Evolutionary conservation across 352 stramenopile species (phyloP), one percentile per base, ranked within the genome.

Genomic region (Phytophthora europaea): DNA sequence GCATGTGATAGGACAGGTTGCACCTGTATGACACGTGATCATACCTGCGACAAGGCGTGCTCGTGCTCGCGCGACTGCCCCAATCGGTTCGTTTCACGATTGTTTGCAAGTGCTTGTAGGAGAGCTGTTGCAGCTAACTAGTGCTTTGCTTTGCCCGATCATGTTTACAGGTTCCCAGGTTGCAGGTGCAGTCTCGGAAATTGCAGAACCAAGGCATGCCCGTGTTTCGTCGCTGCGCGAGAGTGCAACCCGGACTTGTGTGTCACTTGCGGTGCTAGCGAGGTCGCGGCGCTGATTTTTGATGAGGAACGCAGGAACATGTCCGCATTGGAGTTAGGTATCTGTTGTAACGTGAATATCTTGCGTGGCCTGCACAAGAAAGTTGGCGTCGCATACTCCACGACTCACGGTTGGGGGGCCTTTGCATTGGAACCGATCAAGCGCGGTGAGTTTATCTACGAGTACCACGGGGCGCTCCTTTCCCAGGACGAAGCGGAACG

Each of bases 41-140:
- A 95, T 69, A 94, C 81, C 55, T 95, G 88, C 43, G 85, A 94
- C 54, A 94, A 93, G 69, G 87, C 88, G 52, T 95, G 88, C 67
- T 93, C 87, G n/a, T 95, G 88, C 63, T 91, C 88, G 5, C 83
- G 80, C 6, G 80, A 94, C 61, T 95, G 88, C 48, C 76, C 82
- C 13, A 95, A 94, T 56, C 78, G 88, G 81, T 90, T 67, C 18
- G 79, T 66, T 34, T 38, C 16, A 28, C 15, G 20, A 23, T 15
- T 48, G 2, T 28, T 47, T 43, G 45, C 51, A 7, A 47, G 1
- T 31, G 20, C 38, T 65, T 33, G 16, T 60, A 45, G 47, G 36
- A 59, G 38, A 45, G 13, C 18, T 52, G 22, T 38, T 7, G n/a
- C 20, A 23, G 12, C 26, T 76, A 61, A 73, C 43, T 52, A 36